These are phyloP conservation scores for Amylocystis lapponica DNA, from an alignment of 768 basidiomycete species.

Conservation along the genomic window DNA sequence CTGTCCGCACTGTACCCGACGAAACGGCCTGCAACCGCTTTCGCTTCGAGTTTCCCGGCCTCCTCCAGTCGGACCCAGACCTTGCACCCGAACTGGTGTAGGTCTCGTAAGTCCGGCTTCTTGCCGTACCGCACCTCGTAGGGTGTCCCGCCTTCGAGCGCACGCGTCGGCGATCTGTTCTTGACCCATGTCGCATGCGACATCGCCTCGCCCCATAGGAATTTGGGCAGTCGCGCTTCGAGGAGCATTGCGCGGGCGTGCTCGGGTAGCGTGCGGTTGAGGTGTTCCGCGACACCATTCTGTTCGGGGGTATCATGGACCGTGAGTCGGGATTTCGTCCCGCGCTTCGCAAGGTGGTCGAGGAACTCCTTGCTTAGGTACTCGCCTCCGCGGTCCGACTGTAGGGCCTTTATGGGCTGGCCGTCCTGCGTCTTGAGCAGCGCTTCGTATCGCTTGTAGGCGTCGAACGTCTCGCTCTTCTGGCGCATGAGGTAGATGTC, in stretches of 20 bases:
- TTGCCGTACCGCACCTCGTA: conserved; percentile 12
- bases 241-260: conserved; percentile 31
- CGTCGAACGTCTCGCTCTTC: conserved; percentile 28
- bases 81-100: conserved; percentile 11
- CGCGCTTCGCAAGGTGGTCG: conserved; percentile 25
- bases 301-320: conserved; percentile 35
- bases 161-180: conserved; percentile 27
- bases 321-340: conserved; percentile 32
- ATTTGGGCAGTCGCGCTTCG: conserved; percentile 27
- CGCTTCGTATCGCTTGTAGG: conserved; percentile 30
- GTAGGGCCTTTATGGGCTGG: conserved; percentile 25
- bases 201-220: conserved; percentile 35
- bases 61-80: conserved; percentile 6
- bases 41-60: conserved; percentile 4
- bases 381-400: conserved; percentile 41
- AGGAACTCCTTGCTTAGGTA: conserved; percentile 33
- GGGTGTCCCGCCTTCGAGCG: conserved; percentile 18
- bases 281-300: conserved; percentile 38
- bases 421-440: conserved; percentile 28
- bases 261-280: conserved; percentile 33
- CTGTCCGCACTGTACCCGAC: conserved; percentile 31
- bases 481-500: conserved; percentile 24
- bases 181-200: conserved; percentile 31
- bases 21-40: conserved; percentile 5
- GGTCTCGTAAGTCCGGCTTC: conserved; percentile 13